Evolutionary conservation across 2,329 filamentous ascomycete genomes (phyloP), one percentile per base, ranked within the genome.

Genomic region (Penicillium crustosum): DNA sequence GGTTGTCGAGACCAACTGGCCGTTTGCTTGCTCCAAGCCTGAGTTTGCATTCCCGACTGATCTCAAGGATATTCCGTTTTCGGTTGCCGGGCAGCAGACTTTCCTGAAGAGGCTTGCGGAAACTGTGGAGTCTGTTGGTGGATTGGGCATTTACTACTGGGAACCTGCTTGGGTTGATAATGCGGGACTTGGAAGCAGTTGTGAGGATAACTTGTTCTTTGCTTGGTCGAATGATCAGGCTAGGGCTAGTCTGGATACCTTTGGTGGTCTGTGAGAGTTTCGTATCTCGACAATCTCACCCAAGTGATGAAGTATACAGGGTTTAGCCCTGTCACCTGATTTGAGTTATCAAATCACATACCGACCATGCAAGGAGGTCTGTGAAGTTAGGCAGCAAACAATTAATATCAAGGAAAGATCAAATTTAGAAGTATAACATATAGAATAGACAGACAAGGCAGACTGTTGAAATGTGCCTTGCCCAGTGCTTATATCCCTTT

Each of bases 1-100:
- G n/a, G 84, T 91, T 4, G 86, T 85, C 0, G 88, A 91, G 74
- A 87, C 84, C 0, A 78, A 91, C 74, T 91, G 88, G 87, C 88
- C 89, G 0, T 83, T 79, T 0, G 80, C 78, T 2, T 91, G 88
- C 67, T 81, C 85, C 0, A 81, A 77, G 19, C 86, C 87, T 0
- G 74, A 70, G 1, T 83, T 83, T 60, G 61, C 78, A 0, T 90
- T 89, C 68, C 88, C 87, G 0, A 76, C 78, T 13, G 87, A 89
- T 64, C 72, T 86, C 9, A 77, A 69, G 48, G 76, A 67, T 54
- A 88, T 90, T 56, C 85, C 87, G 0, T 85, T 88, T 63, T 84
- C 82, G 3, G 82, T 80, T 0, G 83, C 78, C 0, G 89, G 89
- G 0, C 89, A 91, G 77, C 74, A 75, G 2, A 79, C 78, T 2